phyloP scores from a whole-genome alignment of 306 rosid species.

The Lathyrus sativus region DNA sequence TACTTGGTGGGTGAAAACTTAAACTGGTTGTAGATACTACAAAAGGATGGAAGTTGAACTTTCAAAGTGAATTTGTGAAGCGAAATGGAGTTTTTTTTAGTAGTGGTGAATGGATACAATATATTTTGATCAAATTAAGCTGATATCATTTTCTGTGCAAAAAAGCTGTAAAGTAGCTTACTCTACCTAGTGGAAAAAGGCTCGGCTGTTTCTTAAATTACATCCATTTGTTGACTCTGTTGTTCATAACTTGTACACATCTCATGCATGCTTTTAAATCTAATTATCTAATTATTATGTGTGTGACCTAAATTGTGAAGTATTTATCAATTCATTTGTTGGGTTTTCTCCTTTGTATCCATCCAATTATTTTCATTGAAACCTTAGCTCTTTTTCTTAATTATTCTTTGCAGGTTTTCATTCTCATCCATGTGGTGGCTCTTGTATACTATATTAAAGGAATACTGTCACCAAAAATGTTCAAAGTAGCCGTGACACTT shows the following conservation, averaged over 20 bases:
- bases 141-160: neutral
- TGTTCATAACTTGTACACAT: conserved; percentile 9
- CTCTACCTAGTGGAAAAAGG: neutral
- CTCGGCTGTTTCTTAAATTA: neutral
- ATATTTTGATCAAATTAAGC: neutral
- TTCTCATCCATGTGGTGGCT: conserved; percentile 93
- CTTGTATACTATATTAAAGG: conserved; percentile 93
- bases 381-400: conserved; percentile 25
- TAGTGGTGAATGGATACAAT: too few relatives aligned
- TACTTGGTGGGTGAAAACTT: neutral
- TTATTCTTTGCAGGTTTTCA: conserved; percentile 77
- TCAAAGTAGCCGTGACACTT: conserved; percentile 85
- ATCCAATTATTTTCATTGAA: conserved; percentile 32
- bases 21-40: neutral
- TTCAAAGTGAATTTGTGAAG: conserved; percentile 6
- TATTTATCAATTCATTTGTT: neutral
- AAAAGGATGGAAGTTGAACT: neutral
- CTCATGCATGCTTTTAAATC: neutral
- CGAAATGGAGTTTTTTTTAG: too few relatives aligned
- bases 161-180: neutral
- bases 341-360: conserved; percentile 13
- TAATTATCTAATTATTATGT: conserved; percentile 23
- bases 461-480: conserved; percentile 85
- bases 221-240: conserved; percentile 14
- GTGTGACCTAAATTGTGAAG: conserved; percentile 6